Percentiles rank a stretch among this genome's conserved stretches.
Evolutionary conservation across 495 filamentous ascomycete genomes (phyloP).

Genomic region (Podospora sp.): DNA sequence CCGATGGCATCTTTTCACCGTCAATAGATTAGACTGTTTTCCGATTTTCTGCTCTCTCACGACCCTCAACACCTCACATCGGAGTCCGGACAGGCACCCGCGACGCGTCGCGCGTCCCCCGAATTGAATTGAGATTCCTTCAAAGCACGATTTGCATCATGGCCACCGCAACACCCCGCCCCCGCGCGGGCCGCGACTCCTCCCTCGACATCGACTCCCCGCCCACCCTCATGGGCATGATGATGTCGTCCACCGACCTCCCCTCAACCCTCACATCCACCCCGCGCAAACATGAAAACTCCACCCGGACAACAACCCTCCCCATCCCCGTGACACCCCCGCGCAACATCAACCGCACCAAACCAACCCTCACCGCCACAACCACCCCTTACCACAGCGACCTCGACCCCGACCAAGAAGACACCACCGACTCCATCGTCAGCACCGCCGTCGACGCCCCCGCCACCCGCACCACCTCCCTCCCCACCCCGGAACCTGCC

Average conservation of each 20-base stretch:
- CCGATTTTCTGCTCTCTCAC: not conserved
- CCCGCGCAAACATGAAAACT: not conserved
- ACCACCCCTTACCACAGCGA: not conserved
- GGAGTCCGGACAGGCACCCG: not conserved
- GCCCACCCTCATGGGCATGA: conserved; percentile 5
- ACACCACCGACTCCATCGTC: not conserved
- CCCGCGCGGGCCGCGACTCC: not conserved
- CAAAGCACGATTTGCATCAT: not conserved
- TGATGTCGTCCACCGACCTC: conserved; percentile 11
- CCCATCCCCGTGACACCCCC: not conserved
- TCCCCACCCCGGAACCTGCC: not conserved
- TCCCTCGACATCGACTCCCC: not conserved
- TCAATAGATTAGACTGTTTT: not conserved
- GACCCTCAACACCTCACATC: not conserved
- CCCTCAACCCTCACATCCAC: not conserved
- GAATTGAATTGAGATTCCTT: no score
- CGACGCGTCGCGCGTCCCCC: not conserved
- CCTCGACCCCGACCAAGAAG: not conserved
- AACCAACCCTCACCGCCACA: not conserved
- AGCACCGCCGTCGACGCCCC: conserved; percentile 5
- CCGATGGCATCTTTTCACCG: not conserved
- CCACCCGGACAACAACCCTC: not conserved
- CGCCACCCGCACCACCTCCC: not conserved
- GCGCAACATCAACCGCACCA: not conserved
- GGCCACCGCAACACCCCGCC: not conserved